Evolutionary conservation across 2,329 filamentous ascomycete species (phyloP).

Genomic region (Aspergillus bombycis): DNA sequence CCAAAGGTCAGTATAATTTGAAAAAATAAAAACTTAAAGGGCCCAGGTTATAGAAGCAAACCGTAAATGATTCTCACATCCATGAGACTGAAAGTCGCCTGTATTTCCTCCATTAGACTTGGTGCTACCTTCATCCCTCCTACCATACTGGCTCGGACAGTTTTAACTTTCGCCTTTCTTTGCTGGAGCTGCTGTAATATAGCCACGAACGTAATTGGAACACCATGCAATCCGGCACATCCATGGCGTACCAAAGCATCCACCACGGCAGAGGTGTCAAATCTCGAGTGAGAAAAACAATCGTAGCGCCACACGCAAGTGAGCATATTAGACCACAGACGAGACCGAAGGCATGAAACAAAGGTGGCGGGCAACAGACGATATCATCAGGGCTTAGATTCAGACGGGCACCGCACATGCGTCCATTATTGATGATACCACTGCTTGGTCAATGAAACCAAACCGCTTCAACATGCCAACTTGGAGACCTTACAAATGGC

Average conservation of each 20-base stretch:
- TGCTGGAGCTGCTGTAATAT: constrained; percentile 33
- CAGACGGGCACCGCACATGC: constrained; percentile 66
- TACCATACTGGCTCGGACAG: constrained; percentile 8
- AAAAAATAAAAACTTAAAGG: too few relatives aligned
- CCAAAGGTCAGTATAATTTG: not conserved
- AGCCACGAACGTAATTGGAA: constrained; percentile 76
- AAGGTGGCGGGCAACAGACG: constrained; percentile 73
- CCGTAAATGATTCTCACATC: constrained; percentile 5
- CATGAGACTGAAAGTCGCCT: not conserved
- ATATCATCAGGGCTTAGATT: constrained; percentile 62
- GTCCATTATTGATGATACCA: not conserved
- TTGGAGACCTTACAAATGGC: constrained; percentile 59
- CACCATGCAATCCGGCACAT: constrained; percentile 72
- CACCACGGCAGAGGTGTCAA: constrained; percentile 62
- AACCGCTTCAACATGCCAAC: not conserved
- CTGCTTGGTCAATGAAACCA: not conserved
- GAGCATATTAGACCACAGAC: constrained; percentile 69
- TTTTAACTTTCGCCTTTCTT: not conserved
- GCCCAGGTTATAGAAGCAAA: not conserved
- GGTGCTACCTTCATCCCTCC: constrained; percentile 2
- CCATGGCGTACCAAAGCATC: constrained; percentile 62
- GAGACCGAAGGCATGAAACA: constrained; percentile 79
- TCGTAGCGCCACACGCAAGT: constrained; percentile 68
- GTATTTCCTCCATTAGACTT: constrained; percentile 6
- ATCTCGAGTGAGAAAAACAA: constrained; percentile 65